Evolutionary conservation across 495 filamentous ascomycete species (phyloP).

Genomic region (Penicillium manginii): DNA sequence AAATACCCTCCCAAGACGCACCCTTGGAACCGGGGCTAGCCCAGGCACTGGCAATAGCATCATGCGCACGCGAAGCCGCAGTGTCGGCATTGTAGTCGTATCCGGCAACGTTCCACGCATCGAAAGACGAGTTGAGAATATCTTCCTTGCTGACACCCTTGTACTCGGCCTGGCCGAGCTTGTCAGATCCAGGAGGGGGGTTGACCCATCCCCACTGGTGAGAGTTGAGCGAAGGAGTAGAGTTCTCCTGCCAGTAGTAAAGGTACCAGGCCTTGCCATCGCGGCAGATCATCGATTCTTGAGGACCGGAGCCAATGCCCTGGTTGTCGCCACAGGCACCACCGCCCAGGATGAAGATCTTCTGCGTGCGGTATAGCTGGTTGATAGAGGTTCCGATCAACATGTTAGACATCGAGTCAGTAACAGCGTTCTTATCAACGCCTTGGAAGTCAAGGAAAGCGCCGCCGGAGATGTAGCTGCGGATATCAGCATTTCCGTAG

Average conservation of each 20-base stretch:
- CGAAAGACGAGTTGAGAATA: slow-evolving; percentile 30
- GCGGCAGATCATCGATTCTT: slow-evolving; percentile 19
- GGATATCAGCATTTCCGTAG: slow-evolving; percentile 30
- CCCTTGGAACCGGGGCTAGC: slow-evolving; percentile 25
- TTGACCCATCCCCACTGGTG: slow-evolving; percentile 34
- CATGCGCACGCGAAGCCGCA: slow-evolving; percentile 13
- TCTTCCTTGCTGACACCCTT: slow-evolving; percentile 23
- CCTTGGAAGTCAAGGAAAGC: slow-evolving; percentile 26
- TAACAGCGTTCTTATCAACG: slow-evolving; percentile 27
- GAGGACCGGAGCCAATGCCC: slow-evolving; percentile 29
- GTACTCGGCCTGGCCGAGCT: slow-evolving; percentile 23
- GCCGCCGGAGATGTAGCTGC: slow-evolving; percentile 26
- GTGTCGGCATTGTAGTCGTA: slow-evolving; percentile 25
- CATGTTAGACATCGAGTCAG: slow-evolving; percentile 25
- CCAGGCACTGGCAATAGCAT: slow-evolving; percentile 25
- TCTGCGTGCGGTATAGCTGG: slow-evolving; percentile 25
- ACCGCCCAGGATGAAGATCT: slow-evolving; percentile 35
- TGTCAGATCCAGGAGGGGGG: slow-evolving; percentile 16
- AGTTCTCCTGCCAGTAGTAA: slow-evolving; percentile 32
- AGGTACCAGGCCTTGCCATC: slow-evolving; percentile 37
- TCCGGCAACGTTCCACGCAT: slow-evolving; percentile 29
- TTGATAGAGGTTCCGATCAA: slow-evolving; percentile 29
- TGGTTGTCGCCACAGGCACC: slow-evolving; percentile 31
- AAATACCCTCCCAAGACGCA: slow-evolving; percentile 32
- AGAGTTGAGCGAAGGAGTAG: slow-evolving; percentile 18